Percentiles rank a stretch among this genome's conserved stretches.
Conservation (phyloP, 2,329 filamentous ascomycete genomes). For the Colletotrichum tropicicola region DNA sequence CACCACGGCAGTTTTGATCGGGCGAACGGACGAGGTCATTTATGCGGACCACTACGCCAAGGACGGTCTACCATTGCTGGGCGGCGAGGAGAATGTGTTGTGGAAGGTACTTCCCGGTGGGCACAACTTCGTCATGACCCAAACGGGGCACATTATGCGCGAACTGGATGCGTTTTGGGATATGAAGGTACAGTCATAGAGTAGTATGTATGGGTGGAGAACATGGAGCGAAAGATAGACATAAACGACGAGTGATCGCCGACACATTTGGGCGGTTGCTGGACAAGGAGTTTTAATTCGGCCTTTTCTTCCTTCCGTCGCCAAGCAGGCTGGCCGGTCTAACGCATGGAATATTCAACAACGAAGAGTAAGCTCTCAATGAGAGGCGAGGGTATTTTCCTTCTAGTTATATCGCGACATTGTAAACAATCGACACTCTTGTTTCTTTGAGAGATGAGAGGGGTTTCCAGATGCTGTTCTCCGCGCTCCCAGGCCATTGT, state of each 20-base stretch:
- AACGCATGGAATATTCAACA: not conserved
- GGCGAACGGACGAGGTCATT: slow-evolving; percentile 61
- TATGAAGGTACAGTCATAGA: slow-evolving; percentile 3
- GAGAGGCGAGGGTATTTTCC: not conserved
- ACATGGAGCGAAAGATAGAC: no score
- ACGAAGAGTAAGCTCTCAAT: not conserved
- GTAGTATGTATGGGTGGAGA: not conserved
- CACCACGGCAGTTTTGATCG: slow-evolving; percentile 62
- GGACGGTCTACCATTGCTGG: slow-evolving; percentile 60
- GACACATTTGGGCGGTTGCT: not conserved
- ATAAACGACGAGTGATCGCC: not conserved
- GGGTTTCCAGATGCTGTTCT: not conserved
- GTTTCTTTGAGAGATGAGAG: no score
- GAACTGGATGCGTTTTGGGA: slow-evolving; percentile 60
- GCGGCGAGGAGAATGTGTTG: slow-evolving; percentile 56
- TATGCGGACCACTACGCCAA: slow-evolving; percentile 56
- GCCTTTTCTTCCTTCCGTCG: not conserved
- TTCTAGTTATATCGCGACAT: not conserved
- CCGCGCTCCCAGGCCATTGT: no score
- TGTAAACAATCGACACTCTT: not conserved
- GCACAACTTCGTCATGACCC: slow-evolving; percentile 72
- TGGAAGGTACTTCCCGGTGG: slow-evolving; percentile 63
- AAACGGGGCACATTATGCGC: slow-evolving; percentile 51
- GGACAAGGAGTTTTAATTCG: not conserved
- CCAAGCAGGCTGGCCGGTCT: not conserved